Conservation (phyloP, 2,329 filamentous ascomycete species). For the Leptographium wingfieldii region DNA sequence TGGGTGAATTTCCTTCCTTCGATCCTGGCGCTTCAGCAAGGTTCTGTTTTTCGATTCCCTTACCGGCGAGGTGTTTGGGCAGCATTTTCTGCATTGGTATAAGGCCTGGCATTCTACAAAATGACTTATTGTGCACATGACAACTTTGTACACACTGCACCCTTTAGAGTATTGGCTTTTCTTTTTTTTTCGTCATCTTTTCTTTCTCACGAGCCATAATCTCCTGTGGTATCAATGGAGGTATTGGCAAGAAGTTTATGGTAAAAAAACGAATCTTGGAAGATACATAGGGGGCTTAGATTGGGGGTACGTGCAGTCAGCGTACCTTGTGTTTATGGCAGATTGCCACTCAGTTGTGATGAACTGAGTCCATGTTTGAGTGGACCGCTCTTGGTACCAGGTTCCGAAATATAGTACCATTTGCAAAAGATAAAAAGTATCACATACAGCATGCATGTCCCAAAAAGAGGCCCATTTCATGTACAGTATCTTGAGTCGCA, state of each 20-base stretch:
- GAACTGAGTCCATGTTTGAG: not conserved
- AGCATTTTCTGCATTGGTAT: not conserved
- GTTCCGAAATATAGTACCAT: not conserved
- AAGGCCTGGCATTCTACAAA: not conserved
- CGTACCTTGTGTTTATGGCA: not conserved
- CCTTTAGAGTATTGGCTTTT: not conserved
- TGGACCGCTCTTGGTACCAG: not conserved
- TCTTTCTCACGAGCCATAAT: not conserved
- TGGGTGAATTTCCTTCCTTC: not conserved
- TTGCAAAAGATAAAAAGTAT: not conserved
- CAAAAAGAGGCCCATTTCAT: not conserved
- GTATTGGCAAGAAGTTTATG: not conserved
- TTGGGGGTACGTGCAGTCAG: not conserved
- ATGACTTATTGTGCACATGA: not conserved
- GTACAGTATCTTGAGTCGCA: not conserved
- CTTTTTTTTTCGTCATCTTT: not conserved
- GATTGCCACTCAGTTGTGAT: not conserved
- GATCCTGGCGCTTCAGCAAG: not conserved
- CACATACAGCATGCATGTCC: not conserved
- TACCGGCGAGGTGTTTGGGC: conserved; percentile 2
- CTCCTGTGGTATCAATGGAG: not conserved
- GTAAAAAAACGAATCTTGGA: not conserved
- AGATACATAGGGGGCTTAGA: not conserved
- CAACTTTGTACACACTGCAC: not conserved
- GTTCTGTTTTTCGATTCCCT: not conserved